Evolutionary conservation across 140 eudicot genomes (phyloP).

Genomic region (Flaveria floridana): DNA sequence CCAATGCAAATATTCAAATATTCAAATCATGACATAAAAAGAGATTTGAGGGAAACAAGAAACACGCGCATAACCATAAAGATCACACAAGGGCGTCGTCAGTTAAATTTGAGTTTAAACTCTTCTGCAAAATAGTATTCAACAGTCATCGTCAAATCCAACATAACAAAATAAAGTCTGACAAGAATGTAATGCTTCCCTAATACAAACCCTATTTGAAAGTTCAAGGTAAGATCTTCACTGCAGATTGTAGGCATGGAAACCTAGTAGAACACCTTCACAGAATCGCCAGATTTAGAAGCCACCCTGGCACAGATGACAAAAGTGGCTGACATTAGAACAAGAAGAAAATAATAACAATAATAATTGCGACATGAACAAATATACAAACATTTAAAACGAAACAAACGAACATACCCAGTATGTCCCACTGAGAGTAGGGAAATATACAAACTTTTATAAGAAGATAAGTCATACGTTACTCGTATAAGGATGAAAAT

Average conservation of each 20-base stretch:
- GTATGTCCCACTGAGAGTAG: too few species aligned
- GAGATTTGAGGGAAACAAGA: constrained; percentile 3
- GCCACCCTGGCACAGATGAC: constrained; percentile 26
- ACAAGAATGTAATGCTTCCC: constrained; percentile 22
- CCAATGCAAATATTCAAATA: constrained; percentile 26
- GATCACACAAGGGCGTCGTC: constrained; percentile 22
- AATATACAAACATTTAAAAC: too few species aligned
- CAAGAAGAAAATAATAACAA: neutral
- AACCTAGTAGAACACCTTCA: constrained; percentile 19
- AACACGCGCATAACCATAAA: constrained; percentile 32
- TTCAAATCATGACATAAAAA: neutral
- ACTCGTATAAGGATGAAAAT: too few species aligned
- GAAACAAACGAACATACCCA: too few species aligned
- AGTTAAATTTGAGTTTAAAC: constrained; percentile 27
- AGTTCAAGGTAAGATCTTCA: constrained; percentile 14
- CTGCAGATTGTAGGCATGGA: constrained; percentile 27
- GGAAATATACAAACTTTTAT: neutral
- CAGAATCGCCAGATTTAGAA: constrained; percentile 15
- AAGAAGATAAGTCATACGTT: too few species aligned
- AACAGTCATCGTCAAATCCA: constrained; percentile 27
- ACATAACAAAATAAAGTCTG: constrained; percentile 25
- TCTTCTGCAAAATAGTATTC: constrained; percentile 36
- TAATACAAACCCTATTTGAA: constrained; percentile 34
- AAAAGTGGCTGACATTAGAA: constrained; percentile 14
- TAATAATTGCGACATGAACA: neutral